A percentile compares a stretch with the other conserved stretches of the same genome.
Evolutionary conservation across 768 basidiomycete species (phyloP).

Genomic region (Tremella yokohamensis): DNA sequence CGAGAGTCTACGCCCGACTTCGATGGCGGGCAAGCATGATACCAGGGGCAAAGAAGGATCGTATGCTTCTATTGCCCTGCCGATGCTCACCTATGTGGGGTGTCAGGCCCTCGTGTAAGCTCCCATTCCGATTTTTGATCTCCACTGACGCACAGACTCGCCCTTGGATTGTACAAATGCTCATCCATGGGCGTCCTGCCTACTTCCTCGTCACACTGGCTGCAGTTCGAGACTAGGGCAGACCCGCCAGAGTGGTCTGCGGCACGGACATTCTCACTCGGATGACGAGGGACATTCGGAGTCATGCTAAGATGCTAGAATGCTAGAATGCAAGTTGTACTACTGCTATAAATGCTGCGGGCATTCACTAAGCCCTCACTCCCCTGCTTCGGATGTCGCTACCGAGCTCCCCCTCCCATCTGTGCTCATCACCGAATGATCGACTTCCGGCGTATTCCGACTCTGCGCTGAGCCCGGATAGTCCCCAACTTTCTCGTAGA

Average conservation of each 20-base stretch:
- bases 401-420: no score
- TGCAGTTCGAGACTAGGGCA: slow-evolving; percentile 82
- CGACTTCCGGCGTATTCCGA: no score
- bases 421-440: no score
- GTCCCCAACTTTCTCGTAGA: slow-evolving; percentile 70
- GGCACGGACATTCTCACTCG: slow-evolving; percentile 30
- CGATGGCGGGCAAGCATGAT: neutral
- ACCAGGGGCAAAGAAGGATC: slow-evolving; percentile 5
- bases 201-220: slow-evolving; percentile 87
- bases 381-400: no score
- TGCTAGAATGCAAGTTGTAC: no score
- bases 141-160: slow-evolving; percentile 57
- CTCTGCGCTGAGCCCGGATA: neutral
- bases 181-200: slow-evolving; percentile 86
- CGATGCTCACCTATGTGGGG: slow-evolving; percentile 43
- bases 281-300: slow-evolving; percentile 16
- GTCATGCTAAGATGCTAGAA: neutral
- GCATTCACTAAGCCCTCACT: no score
- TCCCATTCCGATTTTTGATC: neutral
- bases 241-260: slow-evolving; percentile 49
- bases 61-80: slow-evolving; percentile 27
- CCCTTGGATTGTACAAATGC: slow-evolving; percentile 88
- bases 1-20: slow-evolving; percentile 61
- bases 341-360: no score
- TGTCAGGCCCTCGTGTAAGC: slow-evolving; percentile 50